A percentile compares a stretch with the other conserved stretches of the same genome.
These are phyloP conservation scores for Lupinus albus DNA, from an alignment of 306 rosid species.

Conservation along the genomic window DNA sequence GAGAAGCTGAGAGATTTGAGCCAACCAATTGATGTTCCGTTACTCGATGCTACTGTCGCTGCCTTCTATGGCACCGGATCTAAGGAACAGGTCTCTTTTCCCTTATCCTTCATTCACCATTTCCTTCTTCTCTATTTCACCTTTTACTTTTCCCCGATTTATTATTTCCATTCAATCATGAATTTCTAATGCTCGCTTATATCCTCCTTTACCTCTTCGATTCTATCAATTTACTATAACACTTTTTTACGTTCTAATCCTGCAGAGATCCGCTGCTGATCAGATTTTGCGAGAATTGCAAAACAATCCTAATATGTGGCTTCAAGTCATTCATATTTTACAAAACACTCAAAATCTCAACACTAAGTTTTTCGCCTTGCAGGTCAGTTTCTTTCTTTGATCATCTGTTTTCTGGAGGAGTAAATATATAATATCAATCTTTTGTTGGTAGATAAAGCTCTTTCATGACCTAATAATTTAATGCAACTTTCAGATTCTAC, in stretches of 20 bases:
- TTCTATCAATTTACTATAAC: too few species aligned
- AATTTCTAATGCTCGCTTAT: too few species aligned
- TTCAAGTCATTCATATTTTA: slow-evolving; percentile 94
- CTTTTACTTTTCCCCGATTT: too few species aligned
- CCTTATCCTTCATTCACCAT: neutral
- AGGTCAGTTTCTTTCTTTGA: slow-evolving; percentile 59
- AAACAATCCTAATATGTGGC: slow-evolving; percentile 95
- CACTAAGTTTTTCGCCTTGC: slow-evolving; percentile 96
- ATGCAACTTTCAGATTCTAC: neutral
- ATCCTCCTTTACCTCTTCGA: too few species aligned
- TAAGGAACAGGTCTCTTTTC: slow-evolving; percentile 73
- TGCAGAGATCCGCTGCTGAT: slow-evolving; percentile 94
- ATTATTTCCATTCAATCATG: too few species aligned
- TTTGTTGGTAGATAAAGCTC: neutral
- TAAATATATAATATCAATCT: neutral
- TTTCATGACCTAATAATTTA: neutral
- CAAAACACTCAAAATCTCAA: slow-evolving; percentile 78
- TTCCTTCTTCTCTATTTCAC: neutral
- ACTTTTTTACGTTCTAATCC: slow-evolving; percentile 1
- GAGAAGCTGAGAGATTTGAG: slow-evolving; percentile 94
- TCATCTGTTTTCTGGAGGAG: neutral
- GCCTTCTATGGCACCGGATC: slow-evolving; percentile 99
- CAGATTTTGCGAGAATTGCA: slow-evolving; percentile 88
- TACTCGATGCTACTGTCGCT: slow-evolving; percentile 95
- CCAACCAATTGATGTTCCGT: slow-evolving; percentile 81